Percentiles rank a stretch among this genome's conserved stretches.
Evolutionary conservation across 1,284 basidiomycete genomes (phyloP).

Genomic region (Peniophora sp.): DNA sequence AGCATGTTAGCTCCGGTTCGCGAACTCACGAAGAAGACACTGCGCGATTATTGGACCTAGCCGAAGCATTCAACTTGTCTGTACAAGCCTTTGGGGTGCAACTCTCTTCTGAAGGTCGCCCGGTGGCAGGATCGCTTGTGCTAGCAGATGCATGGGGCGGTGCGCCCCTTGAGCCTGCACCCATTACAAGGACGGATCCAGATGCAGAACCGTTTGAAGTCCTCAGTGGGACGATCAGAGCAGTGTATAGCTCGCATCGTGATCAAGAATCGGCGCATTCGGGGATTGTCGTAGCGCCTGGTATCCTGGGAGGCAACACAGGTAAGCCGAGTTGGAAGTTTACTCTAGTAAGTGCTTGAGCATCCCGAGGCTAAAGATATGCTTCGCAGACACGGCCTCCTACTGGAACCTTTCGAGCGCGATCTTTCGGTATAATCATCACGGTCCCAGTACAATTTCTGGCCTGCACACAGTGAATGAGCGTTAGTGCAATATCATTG

Average conservation of each 20-base stretch:
- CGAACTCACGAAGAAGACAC: slow-evolving; percentile 35
- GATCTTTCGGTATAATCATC: slow-evolving; percentile 42
- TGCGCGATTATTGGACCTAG: slow-evolving; percentile 31
- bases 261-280: slow-evolving; percentile 9
- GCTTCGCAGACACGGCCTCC: slow-evolving; percentile 30
- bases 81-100: slow-evolving; percentile 34
- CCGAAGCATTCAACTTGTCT: slow-evolving; percentile 34
- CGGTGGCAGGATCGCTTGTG: slow-evolving; percentile 24
- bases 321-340: slow-evolving; percentile 13
- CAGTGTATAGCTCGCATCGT: slow-evolving; percentile 6
- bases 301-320: slow-evolving; percentile 44
- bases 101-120: slow-evolving; percentile 15
- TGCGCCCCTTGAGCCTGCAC: slow-evolving; percentile 45
- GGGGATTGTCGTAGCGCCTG: slow-evolving; percentile 35
- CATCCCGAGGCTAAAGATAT: neutral
- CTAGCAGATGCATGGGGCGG: slow-evolving; percentile 34
- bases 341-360: too few relatives aligned
- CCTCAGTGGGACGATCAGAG: slow-evolving; percentile 45
- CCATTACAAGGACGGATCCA: slow-evolving; percentile 37
- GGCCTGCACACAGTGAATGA: slow-evolving; percentile 56
- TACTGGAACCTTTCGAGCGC: slow-evolving; percentile 41
- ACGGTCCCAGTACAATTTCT: slow-evolving; percentile 24
- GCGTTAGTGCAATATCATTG: slow-evolving; percentile 16
- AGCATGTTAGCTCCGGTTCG: slow-evolving; percentile 16
- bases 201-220: slow-evolving; percentile 38